Evolutionary conservation across 495 filamentous ascomycete genomes (phyloP), one percentile per base, ranked within the genome.

Genomic region (Podospora anserina): DNA sequence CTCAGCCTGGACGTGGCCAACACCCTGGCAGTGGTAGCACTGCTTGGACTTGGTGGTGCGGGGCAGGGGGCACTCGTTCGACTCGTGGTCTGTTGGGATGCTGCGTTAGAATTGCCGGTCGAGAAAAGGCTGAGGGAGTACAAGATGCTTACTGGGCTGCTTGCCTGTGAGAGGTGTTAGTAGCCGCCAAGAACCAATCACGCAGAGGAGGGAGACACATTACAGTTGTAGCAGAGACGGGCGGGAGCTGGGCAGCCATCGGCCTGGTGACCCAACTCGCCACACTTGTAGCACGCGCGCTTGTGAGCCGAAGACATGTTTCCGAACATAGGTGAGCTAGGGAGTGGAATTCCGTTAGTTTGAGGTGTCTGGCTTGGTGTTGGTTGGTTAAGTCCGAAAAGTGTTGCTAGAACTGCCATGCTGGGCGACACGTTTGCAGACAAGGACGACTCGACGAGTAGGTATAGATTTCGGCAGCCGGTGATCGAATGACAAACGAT

Each of bases 251-350:
- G 92, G 88, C 95, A 99, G 70, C 94, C 92, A 86, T 99, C 95
- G 73, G 95, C 95, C 79, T 96, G 97, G 84, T 99, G 95, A 80
- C 95, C 95, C 78, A 99, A 93, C 77, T 97, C 97, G 82, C 96
- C 96, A 86, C 96, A 99, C 85, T 99, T 99, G 87, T 97, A 99
- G 88, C 96, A 99, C 70, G 94, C 96, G 81, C 96, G 92, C 80
- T 95, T 92, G 78, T 93, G 94, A 77, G 97, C 87, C 74, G 96
- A 96, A 83, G 94, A 94, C 89, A 93, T 95, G 71, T 73, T 79
- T 49, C 39, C 39, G 74, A 79, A 49, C 27, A 23, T 11, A 49
- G 39, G 39, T 11, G 39, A 11, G 39, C 39, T 49, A 49, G 39
- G 7, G 7, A 16, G 39, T 49, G 39, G 15, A 49, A 49, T 49